Evolutionary conservation across 805 yeast genomes (phyloP), one percentile per base, ranked within the genome.

Genomic region (Candida awuae): DNA sequence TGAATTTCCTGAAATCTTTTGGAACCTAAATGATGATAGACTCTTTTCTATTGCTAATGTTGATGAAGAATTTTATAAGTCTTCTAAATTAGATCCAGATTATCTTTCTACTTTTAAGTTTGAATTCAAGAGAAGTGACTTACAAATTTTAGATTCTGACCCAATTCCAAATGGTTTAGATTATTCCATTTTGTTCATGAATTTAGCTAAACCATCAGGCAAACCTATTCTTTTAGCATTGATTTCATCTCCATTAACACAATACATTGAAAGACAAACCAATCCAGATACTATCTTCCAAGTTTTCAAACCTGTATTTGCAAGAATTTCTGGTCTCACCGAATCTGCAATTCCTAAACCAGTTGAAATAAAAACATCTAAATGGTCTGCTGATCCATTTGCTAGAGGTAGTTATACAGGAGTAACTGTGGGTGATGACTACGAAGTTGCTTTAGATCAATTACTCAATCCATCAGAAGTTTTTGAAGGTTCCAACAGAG

Each of bases 361-460:
- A 7, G 34, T 41, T 7, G 46, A 48, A 29, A 50, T 51, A 6
- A 38, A 45, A 25, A 48, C 54, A 12, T 61, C 76, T 4, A 60
- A 63, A 37, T 75, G 80, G 80, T 66, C 76, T 1, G 54, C 45
- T 16, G 75, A 75, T 48, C 75, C 75, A 4, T 72, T 55, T 49
- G 61, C 70, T 3, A 53, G 76, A 33, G 80, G 80, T 15, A 67
- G 78, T 3, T 59, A 59, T 38, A 36, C 57, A 2, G 63, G 63
- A 4, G 39, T 49, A n/a, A 46, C 56, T 4, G 40, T 54, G 27
- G 57, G 59, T n/a, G 60, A 55, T 41, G 45, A 48, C 29, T 41
- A 44, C 14, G 53, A 50, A 3, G 51, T 45, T 23, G 48, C 51
- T 9, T 63, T 71, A 44, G 50, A 66, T 8, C 65, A 68, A 3